Evolutionary conservation across 495 filamentous ascomycete species (phyloP).

Genomic region (Astrothelium macrocarpum): DNA sequence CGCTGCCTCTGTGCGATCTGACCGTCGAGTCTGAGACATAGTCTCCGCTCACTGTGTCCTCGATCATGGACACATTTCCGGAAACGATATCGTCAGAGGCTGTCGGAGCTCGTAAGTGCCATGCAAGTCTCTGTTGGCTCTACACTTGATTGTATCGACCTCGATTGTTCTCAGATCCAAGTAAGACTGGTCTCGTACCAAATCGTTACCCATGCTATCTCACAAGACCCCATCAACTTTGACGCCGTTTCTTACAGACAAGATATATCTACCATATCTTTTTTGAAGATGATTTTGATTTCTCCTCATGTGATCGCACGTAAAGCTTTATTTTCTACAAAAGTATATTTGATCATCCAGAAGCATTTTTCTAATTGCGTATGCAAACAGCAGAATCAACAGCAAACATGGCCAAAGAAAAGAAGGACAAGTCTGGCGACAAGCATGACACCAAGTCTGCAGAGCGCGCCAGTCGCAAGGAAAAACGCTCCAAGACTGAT

Average conservation of each 20-base stretch:
- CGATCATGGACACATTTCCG: neutral
- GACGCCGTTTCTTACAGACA: neutral
- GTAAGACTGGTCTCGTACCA: neutral
- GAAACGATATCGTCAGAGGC: neutral
- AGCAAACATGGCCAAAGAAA: neutral
- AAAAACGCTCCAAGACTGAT: slow-evolving; percentile 66
- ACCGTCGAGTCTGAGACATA: neutral
- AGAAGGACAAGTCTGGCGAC: neutral
- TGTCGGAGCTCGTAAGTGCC: neutral
- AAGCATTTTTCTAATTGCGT: neutral
- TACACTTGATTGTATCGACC: neutral
- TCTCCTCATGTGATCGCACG: too few species aligned
- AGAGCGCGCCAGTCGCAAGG: neutral
- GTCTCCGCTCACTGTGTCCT: neutral
- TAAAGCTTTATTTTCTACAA: too few species aligned
- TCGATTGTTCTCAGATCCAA: neutral
- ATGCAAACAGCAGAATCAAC: neutral
- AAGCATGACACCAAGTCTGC: neutral
- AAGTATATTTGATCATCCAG: too few species aligned
- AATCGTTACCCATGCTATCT: neutral
- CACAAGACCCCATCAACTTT: neutral
- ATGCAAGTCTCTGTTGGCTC: neutral
- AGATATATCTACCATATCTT: too few species aligned
- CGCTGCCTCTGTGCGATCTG: neutral
- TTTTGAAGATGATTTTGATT: too few species aligned